Percentiles rank a stretch among this genome's conserved stretches.
phyloP scores from a whole-genome alignment of 768 basidiomycete species.

The Rhizopogon vulgaris region DNA sequence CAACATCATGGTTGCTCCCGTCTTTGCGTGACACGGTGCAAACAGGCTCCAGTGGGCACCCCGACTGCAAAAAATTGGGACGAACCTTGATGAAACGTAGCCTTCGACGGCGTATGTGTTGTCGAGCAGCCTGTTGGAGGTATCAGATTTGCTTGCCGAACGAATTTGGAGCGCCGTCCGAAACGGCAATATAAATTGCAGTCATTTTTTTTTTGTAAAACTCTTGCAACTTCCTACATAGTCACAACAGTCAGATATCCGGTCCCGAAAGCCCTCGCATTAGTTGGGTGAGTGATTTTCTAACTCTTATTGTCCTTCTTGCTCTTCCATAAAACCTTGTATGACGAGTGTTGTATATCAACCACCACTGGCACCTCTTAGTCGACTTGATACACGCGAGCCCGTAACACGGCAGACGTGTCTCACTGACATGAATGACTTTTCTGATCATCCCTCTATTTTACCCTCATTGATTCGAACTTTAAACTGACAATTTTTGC shows the following conservation, averaged over 20 bases:
- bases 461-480: not conserved
- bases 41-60: not conserved
- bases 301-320: too few relatives aligned
- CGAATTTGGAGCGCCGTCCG: slow-evolving; percentile 14
- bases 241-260: too few relatives aligned
- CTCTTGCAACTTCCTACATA: not conserved
- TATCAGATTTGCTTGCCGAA: slow-evolving; percentile 4
- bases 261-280: too few relatives aligned
- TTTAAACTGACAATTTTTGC: slow-evolving; percentile 11
- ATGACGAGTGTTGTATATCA: slow-evolving; percentile 83
- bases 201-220: not conserved
- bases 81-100: slow-evolving; percentile 4
- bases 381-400: slow-evolving; percentile 58
- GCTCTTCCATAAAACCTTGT: not conserved
- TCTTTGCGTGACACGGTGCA: not conserved
- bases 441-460: slow-evolving; percentile 34
- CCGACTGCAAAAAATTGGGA: not conserved
- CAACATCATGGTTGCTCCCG: not conserved
- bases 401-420: slow-evolving; percentile 31
- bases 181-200: slow-evolving; percentile 5
- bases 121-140: not conserved
- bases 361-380: slow-evolving; percentile 86
- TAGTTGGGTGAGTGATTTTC: not conserved
- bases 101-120: slow-evolving; percentile 2
- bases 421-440: slow-evolving; percentile 76